Evolutionary conservation across 2,329 filamentous ascomycete genomes (phyloP).

Genomic region (Fusarium sp.): DNA sequence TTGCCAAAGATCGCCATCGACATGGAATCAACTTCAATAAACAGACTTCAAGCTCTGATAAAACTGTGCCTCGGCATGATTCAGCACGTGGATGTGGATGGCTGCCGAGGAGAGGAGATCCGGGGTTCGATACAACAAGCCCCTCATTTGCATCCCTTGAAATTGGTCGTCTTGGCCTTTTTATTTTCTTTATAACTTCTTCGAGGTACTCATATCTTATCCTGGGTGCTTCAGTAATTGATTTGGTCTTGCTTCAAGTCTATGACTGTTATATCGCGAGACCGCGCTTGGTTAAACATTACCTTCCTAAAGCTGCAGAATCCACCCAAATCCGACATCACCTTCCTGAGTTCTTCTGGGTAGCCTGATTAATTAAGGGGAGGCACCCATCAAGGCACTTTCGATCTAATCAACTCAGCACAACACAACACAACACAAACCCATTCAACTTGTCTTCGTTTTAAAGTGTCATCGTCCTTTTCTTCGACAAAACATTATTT

Average conservation of each 20-base stretch:
- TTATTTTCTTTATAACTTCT: not conserved
- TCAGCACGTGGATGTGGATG: slow-evolving; percentile 29
- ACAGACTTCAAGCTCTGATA: not conserved
- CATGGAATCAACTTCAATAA: not conserved
- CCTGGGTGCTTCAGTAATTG: not conserved
- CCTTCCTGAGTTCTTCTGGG: slow-evolving; percentile 6
- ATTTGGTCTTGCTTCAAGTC: not conserved
- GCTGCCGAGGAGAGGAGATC: slow-evolving; percentile 29
- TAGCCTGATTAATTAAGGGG: slow-evolving; percentile 30
- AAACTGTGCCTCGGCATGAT: slow-evolving; percentile 36
- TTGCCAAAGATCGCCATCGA: not conserved
- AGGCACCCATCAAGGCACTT: not conserved
- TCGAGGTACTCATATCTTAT: not conserved
- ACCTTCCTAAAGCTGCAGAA: slow-evolving; percentile 6
- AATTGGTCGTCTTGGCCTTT: not conserved
- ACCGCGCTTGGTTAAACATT: not conserved
- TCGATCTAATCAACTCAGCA: not conserved
- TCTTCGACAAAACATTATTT: not conserved
- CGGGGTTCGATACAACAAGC: slow-evolving; percentile 20
- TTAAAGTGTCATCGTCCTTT: slow-evolving; percentile 1
- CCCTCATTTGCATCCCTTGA: slow-evolving; percentile 24
- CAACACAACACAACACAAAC: not conserved
- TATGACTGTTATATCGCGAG: slow-evolving; percentile 13
- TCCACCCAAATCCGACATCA: slow-evolving; percentile 6
- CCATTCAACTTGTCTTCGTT: not conserved